Evolutionary conservation across 2,329 filamentous ascomycete species (phyloP).

Genomic region (Claviceps paspali): DNA sequence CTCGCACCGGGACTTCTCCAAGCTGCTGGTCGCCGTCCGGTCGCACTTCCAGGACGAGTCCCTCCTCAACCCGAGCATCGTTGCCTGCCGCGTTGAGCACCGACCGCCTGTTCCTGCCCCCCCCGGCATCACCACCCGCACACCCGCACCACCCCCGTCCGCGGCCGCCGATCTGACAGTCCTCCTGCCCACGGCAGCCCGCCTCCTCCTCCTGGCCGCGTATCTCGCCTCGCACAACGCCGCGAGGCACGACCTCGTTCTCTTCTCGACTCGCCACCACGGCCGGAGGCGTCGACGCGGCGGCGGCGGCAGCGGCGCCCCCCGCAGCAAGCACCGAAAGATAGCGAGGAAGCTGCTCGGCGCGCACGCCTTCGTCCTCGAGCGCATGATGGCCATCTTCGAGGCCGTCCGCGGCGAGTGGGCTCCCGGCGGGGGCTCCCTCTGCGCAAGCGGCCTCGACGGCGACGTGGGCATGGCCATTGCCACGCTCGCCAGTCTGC

Average conservation of each 20-base stretch:
- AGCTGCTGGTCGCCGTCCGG: slow-evolving; percentile 58
- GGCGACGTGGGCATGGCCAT: slow-evolving; percentile 48
- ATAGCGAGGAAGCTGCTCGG: slow-evolving; percentile 65
- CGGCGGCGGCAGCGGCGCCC: slow-evolving; percentile 20
- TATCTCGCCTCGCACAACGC: slow-evolving; percentile 75
- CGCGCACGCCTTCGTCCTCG: slow-evolving; percentile 61
- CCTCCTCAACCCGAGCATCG: slow-evolving; percentile 51
- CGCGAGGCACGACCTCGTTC: slow-evolving; percentile 52
- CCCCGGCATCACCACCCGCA: background rate
- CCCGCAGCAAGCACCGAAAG: slow-evolving; percentile 44
- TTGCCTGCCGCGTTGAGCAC: no score
- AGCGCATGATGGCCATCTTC: slow-evolving; percentile 67
- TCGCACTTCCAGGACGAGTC: slow-evolving; percentile 57
- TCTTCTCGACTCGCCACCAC: slow-evolving; percentile 60
- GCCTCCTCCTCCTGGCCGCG: slow-evolving; percentile 58
- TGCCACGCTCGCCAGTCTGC: slow-evolving; percentile 56
- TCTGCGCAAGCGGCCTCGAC: slow-evolving; percentile 24
- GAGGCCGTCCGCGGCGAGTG: slow-evolving; percentile 47
- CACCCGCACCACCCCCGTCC: background rate
- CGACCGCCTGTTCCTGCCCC: no score
- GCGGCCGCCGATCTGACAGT: slow-evolving; percentile 30
- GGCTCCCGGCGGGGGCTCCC: slow-evolving; percentile 19
- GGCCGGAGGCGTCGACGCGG: slow-evolving; percentile 34
- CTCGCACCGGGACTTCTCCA: slow-evolving; percentile 66
- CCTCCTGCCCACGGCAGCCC: slow-evolving; percentile 56